Percentiles rank a stretch among this genome's conserved stretches.
Conservation (phyloP, 1,284 basidiomycete species). For the Ganoderma boninense region DNA sequence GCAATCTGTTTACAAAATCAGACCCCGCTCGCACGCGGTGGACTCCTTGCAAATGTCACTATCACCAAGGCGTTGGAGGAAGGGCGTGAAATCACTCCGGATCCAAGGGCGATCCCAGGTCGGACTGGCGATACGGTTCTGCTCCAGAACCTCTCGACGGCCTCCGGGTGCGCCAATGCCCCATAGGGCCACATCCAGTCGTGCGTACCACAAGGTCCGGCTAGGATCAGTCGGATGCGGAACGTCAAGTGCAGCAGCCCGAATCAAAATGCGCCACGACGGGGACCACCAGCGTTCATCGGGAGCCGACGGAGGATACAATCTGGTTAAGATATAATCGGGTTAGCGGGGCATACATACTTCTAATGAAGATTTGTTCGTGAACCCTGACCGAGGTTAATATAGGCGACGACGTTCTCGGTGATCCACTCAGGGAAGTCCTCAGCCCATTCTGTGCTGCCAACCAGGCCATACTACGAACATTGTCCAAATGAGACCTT, state of each 20-base stretch:
- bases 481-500: not conserved
- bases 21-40: not conserved
- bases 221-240: slow-evolving; percentile 66
- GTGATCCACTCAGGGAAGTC: slow-evolving; percentile 87
- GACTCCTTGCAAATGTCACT: slow-evolving; percentile 18
- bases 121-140: slow-evolving; percentile 36
- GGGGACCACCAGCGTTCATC: slow-evolving; percentile 70
- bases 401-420: slow-evolving; percentile 84
- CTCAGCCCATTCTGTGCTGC: slow-evolving; percentile 90
- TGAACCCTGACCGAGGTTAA: slow-evolving; percentile 72
- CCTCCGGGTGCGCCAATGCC: slow-evolving; percentile 45
- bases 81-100: slow-evolving; percentile 87
- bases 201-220: slow-evolving; percentile 74
- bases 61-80: slow-evolving; percentile 68
- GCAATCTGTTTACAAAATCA: slow-evolving; percentile 49
- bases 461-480: slow-evolving; percentile 82
- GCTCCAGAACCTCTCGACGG: slow-evolving; percentile 38
- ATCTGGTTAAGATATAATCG: slow-evolving; percentile 47
- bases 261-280: slow-evolving; percentile 82
- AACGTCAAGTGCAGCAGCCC: slow-evolving; percentile 70
- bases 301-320: slow-evolving; percentile 75
- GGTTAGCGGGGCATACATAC: not conserved
- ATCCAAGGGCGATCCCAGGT: slow-evolving; percentile 54
- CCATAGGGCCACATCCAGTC: slow-evolving; percentile 64
- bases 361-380: slow-evolving; percentile 5